Percentiles rank a stretch among this genome's conserved stretches.
These are phyloP conservation scores for Cercospora sp. DNA, from an alignment of 2,329 filamentous ascomycete species.

Conservation along the genomic window DNA sequence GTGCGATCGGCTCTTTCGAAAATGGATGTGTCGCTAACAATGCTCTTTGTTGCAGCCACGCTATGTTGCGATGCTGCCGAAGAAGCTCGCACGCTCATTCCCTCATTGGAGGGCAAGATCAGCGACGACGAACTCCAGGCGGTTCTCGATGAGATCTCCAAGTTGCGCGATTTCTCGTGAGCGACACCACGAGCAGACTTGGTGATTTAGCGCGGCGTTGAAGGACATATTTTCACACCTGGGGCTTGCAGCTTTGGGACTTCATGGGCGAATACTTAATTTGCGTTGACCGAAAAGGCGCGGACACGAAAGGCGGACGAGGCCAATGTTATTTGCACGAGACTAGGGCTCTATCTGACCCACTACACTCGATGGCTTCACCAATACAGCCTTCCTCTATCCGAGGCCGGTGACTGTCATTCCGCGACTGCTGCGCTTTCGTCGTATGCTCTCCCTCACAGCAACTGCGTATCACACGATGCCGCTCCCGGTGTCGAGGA, in stretches of 20 bases:
- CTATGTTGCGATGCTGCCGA: conserved; percentile 90
- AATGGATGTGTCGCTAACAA: conserved; percentile 1
- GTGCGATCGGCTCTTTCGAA: not conserved
- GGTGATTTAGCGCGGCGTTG: conserved; percentile 3
- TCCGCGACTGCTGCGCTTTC: not conserved
- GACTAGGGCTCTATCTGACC: not conserved
- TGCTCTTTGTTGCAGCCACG: conserved; percentile 61
- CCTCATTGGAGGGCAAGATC: conserved; percentile 85
- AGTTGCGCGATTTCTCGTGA: conserved; percentile 58
- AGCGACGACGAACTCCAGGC: conserved; percentile 84
- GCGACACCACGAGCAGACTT: not conserved
- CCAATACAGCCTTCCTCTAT: not conserved
- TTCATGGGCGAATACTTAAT: not conserved
- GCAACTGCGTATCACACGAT: not conserved
- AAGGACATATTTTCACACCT: not conserved
- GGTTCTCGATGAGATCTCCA: conserved; percentile 85
- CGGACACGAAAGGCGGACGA: not conserved
- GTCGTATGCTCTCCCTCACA: not conserved
- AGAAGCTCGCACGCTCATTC: conserved; percentile 94
- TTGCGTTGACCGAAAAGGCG: not conserved
- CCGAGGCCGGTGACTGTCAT: not conserved
- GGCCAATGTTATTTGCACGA: not conserved
- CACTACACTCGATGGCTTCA: not conserved
- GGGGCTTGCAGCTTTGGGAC: not conserved
- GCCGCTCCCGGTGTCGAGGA: not conserved